A percentile compares a stretch with the other conserved stretches of the same genome.
Conservation (phyloP, 768 basidiomycete species). For the Chlorophyllum brunneum region DNA sequence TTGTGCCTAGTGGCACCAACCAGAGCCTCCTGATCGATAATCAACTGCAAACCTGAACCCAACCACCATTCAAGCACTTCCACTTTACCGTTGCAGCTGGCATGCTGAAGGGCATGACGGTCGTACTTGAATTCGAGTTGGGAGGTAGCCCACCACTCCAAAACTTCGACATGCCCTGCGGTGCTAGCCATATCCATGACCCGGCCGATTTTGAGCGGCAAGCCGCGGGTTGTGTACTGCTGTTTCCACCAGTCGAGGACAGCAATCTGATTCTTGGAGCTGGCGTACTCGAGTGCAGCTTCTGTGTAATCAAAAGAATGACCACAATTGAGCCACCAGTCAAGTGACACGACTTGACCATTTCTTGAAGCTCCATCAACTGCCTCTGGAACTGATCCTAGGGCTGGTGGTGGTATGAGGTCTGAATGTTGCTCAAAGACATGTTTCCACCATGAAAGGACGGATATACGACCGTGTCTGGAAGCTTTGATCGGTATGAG, state of each 20-base stretch:
- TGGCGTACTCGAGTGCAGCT: conserved; percentile 75
- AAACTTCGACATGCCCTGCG: conserved; percentile 67
- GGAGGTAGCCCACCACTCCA: conserved; percentile 85
- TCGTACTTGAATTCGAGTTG: conserved; percentile 79
- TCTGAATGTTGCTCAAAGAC: conserved; percentile 58
- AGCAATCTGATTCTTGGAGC: conserved; percentile 69
- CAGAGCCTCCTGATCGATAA: conserved; percentile 78
- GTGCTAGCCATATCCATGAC: conserved; percentile 84
- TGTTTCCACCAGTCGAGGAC: conserved; percentile 84
- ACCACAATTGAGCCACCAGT: conserved; percentile 78
- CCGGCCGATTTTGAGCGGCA: conserved; percentile 77
- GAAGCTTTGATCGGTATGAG: conserved; percentile 78
- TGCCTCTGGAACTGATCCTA: conserved; percentile 58
- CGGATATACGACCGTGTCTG: conserved; percentile 62
- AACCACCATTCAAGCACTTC: conserved; percentile 85
- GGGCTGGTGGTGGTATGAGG: conserved; percentile 50
- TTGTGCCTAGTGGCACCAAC: conserved; percentile 80
- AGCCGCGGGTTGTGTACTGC: conserved; percentile 40
- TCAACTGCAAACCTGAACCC: conserved; percentile 68
- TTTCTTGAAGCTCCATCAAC: conserved; percentile 77
- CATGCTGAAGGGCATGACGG: conserved; percentile 69
- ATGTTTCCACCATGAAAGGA: conserved; percentile 83
- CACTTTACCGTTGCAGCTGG: conserved; percentile 76
- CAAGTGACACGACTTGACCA: conserved; percentile 69
- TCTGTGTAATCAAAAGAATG: conserved; percentile 73